phyloP scores from a whole-genome alignment of 1,139 yeast species.

The Blastobotrys indianensis region DNA sequence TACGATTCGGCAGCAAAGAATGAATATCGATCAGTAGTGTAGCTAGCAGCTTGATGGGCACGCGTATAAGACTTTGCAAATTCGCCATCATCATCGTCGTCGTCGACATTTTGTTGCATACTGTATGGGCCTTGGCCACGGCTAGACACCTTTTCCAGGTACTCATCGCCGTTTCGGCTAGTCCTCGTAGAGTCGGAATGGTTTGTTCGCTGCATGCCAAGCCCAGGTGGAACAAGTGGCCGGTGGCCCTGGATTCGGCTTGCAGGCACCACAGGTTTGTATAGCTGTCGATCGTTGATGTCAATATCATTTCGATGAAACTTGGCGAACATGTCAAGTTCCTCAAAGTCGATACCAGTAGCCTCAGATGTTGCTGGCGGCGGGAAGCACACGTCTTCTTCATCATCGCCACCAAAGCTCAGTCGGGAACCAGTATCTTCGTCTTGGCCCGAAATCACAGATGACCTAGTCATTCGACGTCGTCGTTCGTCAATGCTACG shows the following conservation, averaged over 20 bases:
- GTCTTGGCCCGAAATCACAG: slow-evolving; percentile 16
- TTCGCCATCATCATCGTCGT: background rate
- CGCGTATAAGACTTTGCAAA: no score
- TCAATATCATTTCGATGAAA: slow-evolving; percentile 17
- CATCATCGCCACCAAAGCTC: slow-evolving; percentile 47
- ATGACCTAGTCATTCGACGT: slow-evolving; percentile 21
- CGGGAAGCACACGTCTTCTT: slow-evolving; percentile 97
- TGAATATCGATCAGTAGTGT: slow-evolving; percentile 56
- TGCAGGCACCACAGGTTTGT: slow-evolving; percentile 11
- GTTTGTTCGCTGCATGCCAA: slow-evolving; percentile 2
- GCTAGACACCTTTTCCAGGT: no score
- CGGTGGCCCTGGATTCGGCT: slow-evolving; percentile 11
- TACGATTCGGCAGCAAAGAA: slow-evolving; percentile 77
- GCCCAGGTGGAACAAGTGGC: slow-evolving; percentile 16
- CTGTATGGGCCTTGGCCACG: no score
- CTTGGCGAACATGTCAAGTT: slow-evolving; percentile 35
- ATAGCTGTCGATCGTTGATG: slow-evolving; percentile 8
- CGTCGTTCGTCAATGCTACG: slow-evolving; percentile 14
- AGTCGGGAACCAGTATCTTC: slow-evolving; percentile 26
- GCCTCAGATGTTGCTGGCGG: slow-evolving; percentile 58
- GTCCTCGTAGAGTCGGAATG: no score
- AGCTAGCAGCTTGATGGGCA: background rate
- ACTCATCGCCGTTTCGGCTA: no score
- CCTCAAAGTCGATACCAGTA: slow-evolving; percentile 35
- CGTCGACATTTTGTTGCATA: no score